phyloP scores from a whole-genome alignment of 1,284 basidiomycete species.

The Ceratorhiza oryzae-sativae region DNA sequence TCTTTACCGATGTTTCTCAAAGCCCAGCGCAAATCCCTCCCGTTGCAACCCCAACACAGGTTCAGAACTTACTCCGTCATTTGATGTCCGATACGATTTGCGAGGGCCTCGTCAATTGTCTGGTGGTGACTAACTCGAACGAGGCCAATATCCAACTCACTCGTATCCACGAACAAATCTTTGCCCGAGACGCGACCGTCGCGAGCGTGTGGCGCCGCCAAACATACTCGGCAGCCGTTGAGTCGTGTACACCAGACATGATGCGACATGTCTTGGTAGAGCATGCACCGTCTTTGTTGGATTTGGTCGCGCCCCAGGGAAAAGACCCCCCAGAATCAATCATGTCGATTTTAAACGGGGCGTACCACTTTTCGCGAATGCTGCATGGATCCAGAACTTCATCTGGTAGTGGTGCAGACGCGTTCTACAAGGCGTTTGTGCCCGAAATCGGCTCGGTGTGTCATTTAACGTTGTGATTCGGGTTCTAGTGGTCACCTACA shows the following conservation, averaged over 20 bases:
- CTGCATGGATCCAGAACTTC: slow-evolving; percentile 71
- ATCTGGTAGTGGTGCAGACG: slow-evolving; percentile 62
- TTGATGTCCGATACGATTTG: slow-evolving; percentile 76
- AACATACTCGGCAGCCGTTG: slow-evolving; percentile 82
- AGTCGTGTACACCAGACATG: slow-evolving; percentile 72
- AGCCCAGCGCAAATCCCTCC: slow-evolving; percentile 52
- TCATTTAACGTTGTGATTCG: not conserved
- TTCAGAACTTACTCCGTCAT: slow-evolving; percentile 77
- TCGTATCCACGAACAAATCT: slow-evolving; percentile 82
- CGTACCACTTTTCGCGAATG: slow-evolving; percentile 80
- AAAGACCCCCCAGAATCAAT: slow-evolving; percentile 50
- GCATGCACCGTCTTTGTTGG: slow-evolving; percentile 66
- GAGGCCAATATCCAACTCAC: slow-evolving; percentile 82
- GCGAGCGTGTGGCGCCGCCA: slow-evolving; percentile 84
- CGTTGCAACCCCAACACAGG: slow-evolving; percentile 64
- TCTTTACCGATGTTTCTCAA: slow-evolving; percentile 64
- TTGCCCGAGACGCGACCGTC: slow-evolving; percentile 78
- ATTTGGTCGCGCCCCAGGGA: slow-evolving; percentile 47
- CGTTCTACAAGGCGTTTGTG: slow-evolving; percentile 82
- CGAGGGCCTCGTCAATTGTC: slow-evolving; percentile 79
- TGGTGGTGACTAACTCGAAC: slow-evolving; percentile 75
- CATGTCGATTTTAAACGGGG: slow-evolving; percentile 65
- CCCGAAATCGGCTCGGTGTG: slow-evolving; percentile 71
- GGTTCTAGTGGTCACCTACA: not conserved
- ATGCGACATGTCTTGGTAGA: slow-evolving; percentile 68